These are phyloP conservation scores for Triticum dicoccoides DNA, from an alignment of 176 grass and related monocot genomes.

Conservation along the genomic window DNA sequence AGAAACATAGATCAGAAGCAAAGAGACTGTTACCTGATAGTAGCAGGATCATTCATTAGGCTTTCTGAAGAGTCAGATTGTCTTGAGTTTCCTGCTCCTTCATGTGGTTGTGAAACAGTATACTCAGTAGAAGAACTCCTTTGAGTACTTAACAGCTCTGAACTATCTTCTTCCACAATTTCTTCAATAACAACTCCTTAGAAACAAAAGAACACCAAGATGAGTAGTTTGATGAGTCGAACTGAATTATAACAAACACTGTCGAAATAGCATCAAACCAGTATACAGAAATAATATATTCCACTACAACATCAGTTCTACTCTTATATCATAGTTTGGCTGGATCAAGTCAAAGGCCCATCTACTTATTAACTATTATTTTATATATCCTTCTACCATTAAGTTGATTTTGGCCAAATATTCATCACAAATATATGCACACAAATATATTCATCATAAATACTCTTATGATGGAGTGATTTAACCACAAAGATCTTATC, in stretches of 20 bases:
- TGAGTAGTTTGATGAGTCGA: conserved; percentile 5
- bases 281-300: conserved; percentile 23
- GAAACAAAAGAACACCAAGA: conserved; percentile 29
- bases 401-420: background rate
- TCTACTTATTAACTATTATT: background rate
- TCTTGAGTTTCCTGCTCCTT: conserved; percentile 44
- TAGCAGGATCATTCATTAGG: conserved; percentile 49
- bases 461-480: background rate
- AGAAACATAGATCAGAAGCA: conserved; percentile 17
- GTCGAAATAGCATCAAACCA: background rate
- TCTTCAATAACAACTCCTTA: conserved; percentile 92
- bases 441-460: background rate
- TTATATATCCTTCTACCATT: background rate
- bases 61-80: conserved; percentile 33
- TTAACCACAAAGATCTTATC: background rate
- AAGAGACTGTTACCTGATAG: conserved; percentile 42
- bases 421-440: background rate
- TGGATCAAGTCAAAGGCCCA: background rate
- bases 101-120: conserved; percentile 41
- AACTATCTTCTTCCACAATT: conserved; percentile 49
- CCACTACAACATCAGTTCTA: background rate
- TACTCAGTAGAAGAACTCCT: conserved; percentile 50
- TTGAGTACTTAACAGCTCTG: conserved; percentile 37
- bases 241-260: conserved; percentile 2
- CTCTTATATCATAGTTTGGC: conserved; percentile 3